These are phyloP conservation scores for Pichia californica DNA, from an alignment of 805 yeast species.

Conservation along the genomic window DNA sequence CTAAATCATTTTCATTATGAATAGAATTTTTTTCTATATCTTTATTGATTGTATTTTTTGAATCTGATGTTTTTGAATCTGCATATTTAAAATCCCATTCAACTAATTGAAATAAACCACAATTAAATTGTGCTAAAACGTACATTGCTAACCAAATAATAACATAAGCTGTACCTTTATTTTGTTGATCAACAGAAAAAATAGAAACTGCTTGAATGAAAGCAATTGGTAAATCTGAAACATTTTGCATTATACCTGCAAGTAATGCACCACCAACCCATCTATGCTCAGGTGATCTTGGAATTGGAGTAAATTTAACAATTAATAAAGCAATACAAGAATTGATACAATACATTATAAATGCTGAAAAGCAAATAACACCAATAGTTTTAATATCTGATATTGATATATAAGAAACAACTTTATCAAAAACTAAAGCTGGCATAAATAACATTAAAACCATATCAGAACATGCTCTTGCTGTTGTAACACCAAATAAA, in stretches of 20 bases:
- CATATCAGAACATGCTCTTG: constrained; percentile 56
- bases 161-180: constrained; percentile 48
- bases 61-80: constrained; percentile 2
- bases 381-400: constrained; percentile 66
- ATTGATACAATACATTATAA: constrained; percentile 47
- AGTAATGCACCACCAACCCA: constrained; percentile 70
- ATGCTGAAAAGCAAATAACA: constrained; percentile 48
- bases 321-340: constrained; percentile 37
- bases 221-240: constrained; percentile 73
- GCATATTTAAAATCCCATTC: constrained; percentile 43
- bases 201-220: constrained; percentile 57
- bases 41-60: constrained; percentile 6
- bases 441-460: constrained; percentile 61
- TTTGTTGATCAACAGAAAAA: constrained; percentile 27
- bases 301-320: constrained; percentile 37
- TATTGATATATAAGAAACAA: constrained; percentile 54
- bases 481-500: constrained; percentile 55
- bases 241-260: constrained; percentile 69
- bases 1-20: background rate
- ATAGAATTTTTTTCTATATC: background rate
- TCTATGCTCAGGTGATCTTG: constrained; percentile 34
- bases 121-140: constrained; percentile 44
- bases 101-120: constrained; percentile 44
- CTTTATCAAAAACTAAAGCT: constrained; percentile 54
- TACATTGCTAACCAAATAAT: constrained; percentile 51